Evolutionary conservation across 2,329 filamentous ascomycete genomes (phyloP).

Genomic region (Geosmithia morbida): DNA sequence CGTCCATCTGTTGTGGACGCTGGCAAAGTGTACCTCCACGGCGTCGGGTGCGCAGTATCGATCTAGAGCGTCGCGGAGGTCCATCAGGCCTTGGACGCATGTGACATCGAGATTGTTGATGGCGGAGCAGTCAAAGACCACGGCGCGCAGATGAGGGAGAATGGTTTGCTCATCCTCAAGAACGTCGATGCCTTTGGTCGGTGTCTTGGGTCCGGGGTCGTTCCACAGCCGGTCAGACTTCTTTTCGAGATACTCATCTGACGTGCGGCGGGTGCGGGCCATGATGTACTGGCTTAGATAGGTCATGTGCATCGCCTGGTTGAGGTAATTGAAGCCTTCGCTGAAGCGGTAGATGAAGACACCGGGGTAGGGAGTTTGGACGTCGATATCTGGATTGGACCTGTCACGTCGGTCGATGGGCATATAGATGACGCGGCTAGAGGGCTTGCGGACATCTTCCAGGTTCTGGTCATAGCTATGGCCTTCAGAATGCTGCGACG

Average conservation of each 20-base stretch:
- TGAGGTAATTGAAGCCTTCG: conserved; percentile 37
- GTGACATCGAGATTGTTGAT: conserved; percentile 45
- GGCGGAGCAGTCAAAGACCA: conserved; percentile 43
- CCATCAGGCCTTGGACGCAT: conserved; percentile 39
- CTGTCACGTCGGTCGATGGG: conserved; percentile 24
- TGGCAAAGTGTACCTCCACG: conserved; percentile 40
- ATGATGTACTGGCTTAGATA: conserved; percentile 22
- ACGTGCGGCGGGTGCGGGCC: conserved; percentile 22
- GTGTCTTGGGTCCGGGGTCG: conserved; percentile 23
- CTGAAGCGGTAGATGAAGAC: conserved; percentile 36
- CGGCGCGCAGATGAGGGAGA: conserved; percentile 32
- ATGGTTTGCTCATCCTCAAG: neutral
- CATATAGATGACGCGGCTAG: conserved; percentile 21
- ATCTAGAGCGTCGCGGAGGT: conserved; percentile 38
- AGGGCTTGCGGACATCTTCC: neutral
- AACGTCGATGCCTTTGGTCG: conserved; percentile 8
- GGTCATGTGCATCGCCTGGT: conserved; percentile 32
- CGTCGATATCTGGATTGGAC: conserved; percentile 26
- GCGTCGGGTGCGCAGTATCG: conserved; percentile 31
- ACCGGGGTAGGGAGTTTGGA: conserved; percentile 29
- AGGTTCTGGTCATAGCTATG: neutral
- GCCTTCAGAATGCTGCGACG: neutral
- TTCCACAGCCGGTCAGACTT: conserved; percentile 38
- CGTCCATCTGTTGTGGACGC: conserved; percentile 40
- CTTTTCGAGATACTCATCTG: conserved; percentile 19